Percentiles rank a stretch among this genome's conserved stretches.
phyloP scores from a whole-genome alignment of 1,284 basidiomycete genomes.

The Malassezia pachydermatis region DNA sequence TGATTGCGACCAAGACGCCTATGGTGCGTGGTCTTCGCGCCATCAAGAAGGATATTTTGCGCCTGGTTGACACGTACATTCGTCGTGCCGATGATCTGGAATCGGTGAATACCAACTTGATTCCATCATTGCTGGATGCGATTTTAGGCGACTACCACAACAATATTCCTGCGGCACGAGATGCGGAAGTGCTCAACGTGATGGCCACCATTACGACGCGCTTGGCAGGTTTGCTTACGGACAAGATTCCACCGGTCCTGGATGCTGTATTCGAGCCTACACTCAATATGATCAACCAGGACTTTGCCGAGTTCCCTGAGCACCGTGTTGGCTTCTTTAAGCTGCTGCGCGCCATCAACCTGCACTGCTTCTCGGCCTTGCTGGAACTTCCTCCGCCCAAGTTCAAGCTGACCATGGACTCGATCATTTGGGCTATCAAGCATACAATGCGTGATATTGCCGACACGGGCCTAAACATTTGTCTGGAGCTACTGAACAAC shows the following conservation, averaged over 20 bases:
- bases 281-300: constrained; percentile 96
- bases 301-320: constrained; percentile 95
- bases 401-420: constrained; percentile 98
- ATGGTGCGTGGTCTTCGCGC: constrained; percentile 89
- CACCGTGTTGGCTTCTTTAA: constrained; percentile 97
- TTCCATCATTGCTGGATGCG: constrained; percentile 89
- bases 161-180: constrained; percentile 84
- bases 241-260: constrained; percentile 89
- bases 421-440: constrained; percentile 98
- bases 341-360: constrained; percentile 81
- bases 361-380: constrained; percentile 92
- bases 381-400: constrained; percentile 76
- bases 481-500: constrained; percentile 89
- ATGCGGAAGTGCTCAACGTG: constrained; percentile 94
- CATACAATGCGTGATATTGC: constrained; percentile 99
- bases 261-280: constrained; percentile 98
- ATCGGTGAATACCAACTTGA: constrained; percentile 77
- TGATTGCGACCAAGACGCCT: constrained; percentile 91
- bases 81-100: constrained; percentile 93
- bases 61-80: constrained; percentile 91
- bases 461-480: constrained; percentile 72
- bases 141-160: constrained; percentile 92
- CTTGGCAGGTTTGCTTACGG: constrained; percentile 56
- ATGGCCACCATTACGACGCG: constrained; percentile 82
- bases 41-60: constrained; percentile 97